phyloP scores from a whole-genome alignment of 305 asterid species.

The Fraxinus albicans region DNA sequence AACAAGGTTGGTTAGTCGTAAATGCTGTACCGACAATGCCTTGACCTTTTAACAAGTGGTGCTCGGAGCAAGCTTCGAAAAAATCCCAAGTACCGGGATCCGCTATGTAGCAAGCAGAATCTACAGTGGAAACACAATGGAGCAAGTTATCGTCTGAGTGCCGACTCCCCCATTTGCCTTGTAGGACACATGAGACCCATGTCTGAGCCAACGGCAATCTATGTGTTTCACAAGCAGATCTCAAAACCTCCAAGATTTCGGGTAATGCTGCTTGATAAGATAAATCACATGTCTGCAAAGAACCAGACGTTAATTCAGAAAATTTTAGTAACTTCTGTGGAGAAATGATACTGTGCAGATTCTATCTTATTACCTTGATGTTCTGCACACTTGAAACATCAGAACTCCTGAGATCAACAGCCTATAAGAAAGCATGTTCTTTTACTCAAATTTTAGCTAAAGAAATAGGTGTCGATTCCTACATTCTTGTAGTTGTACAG shows the following conservation, averaged over 20 bases:
- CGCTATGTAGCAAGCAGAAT: constrained; percentile 68
- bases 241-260: constrained; percentile 65
- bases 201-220: constrained; percentile 27
- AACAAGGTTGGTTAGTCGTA: constrained; percentile 75
- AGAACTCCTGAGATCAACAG: constrained; percentile 73
- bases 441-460: not conserved
- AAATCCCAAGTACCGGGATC: constrained; percentile 62
- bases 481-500: not conserved
- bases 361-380: constrained; percentile 48
- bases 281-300: constrained; percentile 52
- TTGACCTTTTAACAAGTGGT: constrained; percentile 78
- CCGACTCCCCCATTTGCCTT: constrained; percentile 70
- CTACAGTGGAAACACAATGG: constrained; percentile 73
- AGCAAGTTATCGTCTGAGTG: constrained; percentile 64
- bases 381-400: constrained; percentile 43
- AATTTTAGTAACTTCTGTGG: not conserved
- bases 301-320: constrained; percentile 11
- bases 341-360: not conserved
- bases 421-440: constrained; percentile 43
- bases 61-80: constrained; percentile 83
- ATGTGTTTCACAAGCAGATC: constrained; percentile 59
- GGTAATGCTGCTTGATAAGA: constrained; percentile 76
- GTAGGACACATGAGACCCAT: constrained; percentile 77
- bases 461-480: not conserved
- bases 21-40: constrained; percentile 89